Evolutionary conservation across 805 yeast genomes (phyloP), one percentile per base, ranked within the genome.

Genomic region (Metschnikowia dekortorum): DNA sequence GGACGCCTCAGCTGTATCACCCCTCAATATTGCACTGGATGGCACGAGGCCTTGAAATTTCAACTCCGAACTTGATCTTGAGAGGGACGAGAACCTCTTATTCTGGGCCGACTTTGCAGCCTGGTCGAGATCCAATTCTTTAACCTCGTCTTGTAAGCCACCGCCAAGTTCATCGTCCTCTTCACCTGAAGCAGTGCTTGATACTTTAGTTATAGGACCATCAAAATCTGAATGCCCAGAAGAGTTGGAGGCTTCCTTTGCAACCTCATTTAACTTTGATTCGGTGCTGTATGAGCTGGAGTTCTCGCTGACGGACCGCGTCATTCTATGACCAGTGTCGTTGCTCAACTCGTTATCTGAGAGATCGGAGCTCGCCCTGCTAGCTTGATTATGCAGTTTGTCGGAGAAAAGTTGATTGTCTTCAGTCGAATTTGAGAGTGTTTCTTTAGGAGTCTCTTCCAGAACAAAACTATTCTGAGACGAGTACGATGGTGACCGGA

Each of bases 401-500:
- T 44, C 16, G 2, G 46, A 44, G 10, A 44, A 44, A 28, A 44
- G 11, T 29, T 44, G 40, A 16, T 35, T 35, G 6, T 35, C 39
- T 28, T 44, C 46, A 6, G 46, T 44, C 3, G 40, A 35, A 28
- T 11, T 35, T 35, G 40, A 44, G 10, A 35, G 33, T 7, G 29
- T 44, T 36, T 44, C 40, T 18, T 45, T 38, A 3, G 48, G 48
- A 10, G 14, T n/a, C 8, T 37, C 37, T n/a, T 45, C 48, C 48
- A 45, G 48, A 10, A 22, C 38, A 16, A 39, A 32, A 9, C 42
- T 45, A n/a, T 31, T 40, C 36, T 46, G 47, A 7, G 53, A 34
- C 26, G 50, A 36, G 7, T 40, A 31, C 4, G 55, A 43, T n/a
- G 45, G 35, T 8, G 53, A 47, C 50, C 71, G 62, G 39, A 71